Base-by-base conservation (phyloP, 2,329 filamentous ascomycete species). In the Aureobasidium sp. region DNA sequence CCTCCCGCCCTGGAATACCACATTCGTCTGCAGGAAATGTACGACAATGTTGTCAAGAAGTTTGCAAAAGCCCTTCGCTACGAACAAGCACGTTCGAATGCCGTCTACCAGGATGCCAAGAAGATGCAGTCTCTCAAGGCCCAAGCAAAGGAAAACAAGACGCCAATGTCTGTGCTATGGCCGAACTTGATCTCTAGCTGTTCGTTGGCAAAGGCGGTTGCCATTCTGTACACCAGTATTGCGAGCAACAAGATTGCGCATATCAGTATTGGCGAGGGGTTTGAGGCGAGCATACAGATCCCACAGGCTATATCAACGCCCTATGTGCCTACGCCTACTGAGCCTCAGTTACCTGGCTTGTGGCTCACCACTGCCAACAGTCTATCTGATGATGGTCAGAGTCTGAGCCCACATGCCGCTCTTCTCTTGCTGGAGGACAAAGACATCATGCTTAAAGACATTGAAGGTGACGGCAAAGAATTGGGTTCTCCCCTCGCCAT, bases 31-130 rank as follows among this genome's bases (percentile, higher is more conserved):
- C 84, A 88, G 47, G 89, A 95, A 66, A 87, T 97, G 71, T 96
- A 96, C 73, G 82, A 89, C 60, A 89, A 96, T 72, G 87, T 97
- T 42, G 88, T 92, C 66, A 94, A 92, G 74, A 95, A 95, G 75
- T 87, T 96, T 68, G 92, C 91, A 71, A 96, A 93, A 77, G 90
- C 90, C 3, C 84, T 96, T 71, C 95, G 94, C 72, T 94, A 93
- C 75, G 92, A 92, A 72, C 93, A 99, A 75, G 88, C 92, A 67
- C 87, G 89, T 64, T 89, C 87, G 62, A 88, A 92, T 68, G 97
- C 97, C 72, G 89, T 99, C 5, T 94, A 90, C 86, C 89, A 88
- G 69, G 91, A 99, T 72, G 90, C 90, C 2, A 91, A 94, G 73
- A 84, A 84, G 63, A 93, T 97, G 52, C 78, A 94, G 34, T 80